Evolutionary conservation across 1,284 basidiomycete genomes (phyloP).

Genomic region (Ganoderma leucocontextum): DNA sequence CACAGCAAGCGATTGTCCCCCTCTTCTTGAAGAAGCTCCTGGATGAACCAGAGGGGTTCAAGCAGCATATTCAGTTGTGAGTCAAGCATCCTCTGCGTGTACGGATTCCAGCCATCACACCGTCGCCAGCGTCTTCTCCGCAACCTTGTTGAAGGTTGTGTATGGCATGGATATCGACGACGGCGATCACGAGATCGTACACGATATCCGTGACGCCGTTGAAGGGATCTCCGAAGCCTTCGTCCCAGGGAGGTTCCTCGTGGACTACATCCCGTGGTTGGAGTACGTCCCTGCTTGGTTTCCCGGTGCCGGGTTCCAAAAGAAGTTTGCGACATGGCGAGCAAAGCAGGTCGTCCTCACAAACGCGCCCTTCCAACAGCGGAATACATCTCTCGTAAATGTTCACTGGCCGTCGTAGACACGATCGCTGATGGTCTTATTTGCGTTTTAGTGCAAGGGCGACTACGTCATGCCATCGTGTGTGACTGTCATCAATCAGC

Average conservation of each 20-base stretch:
- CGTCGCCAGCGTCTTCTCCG: slow-evolving; percentile 10
- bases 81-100: neutral
- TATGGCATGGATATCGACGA: slow-evolving; percentile 24
- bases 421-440: neutral
- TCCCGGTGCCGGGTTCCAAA: slow-evolving; percentile 37
- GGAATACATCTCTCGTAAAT: neutral
- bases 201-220: neutral
- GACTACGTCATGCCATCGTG: neutral
- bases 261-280: slow-evolving; percentile 33
- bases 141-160: slow-evolving; percentile 20
- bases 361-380: slow-evolving; percentile 15
- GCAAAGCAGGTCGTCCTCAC: slow-evolving; percentile 10
- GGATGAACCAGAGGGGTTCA: neutral
- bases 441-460: neutral
- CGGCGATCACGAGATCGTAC: slow-evolving; percentile 5
- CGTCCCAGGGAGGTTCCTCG: slow-evolving; percentile 12
- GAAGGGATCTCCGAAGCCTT: slow-evolving; percentile 8
- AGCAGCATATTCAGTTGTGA: slow-evolving; percentile 10
- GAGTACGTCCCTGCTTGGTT: slow-evolving; percentile 38
- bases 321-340: slow-evolving; percentile 36
- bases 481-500: neutral
- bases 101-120: neutral
- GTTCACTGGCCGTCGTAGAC: neutral
- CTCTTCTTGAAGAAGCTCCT: slow-evolving; percentile 10
- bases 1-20: neutral